These are phyloP conservation scores for Diaporthe citriasiana DNA, from an alignment of 2,329 filamentous ascomycete genomes.

Conservation along the genomic window DNA sequence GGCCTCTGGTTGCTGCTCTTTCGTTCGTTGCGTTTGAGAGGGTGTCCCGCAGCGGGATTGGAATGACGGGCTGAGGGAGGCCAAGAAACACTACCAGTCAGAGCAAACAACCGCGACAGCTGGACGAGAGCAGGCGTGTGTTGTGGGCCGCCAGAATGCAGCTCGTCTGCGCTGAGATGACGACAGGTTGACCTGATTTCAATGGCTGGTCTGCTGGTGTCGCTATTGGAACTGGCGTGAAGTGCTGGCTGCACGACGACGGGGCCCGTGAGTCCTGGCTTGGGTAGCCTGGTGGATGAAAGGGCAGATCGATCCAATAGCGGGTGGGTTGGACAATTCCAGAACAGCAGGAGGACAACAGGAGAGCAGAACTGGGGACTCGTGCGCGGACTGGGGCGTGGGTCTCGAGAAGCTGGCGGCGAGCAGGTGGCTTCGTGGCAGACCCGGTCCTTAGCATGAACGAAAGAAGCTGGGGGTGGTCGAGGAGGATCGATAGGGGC, in stretches of 20 bases:
- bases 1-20: constrained; percentile 23
- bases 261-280: constrained; percentile 35
- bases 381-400: constrained; percentile 30
- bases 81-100: constrained; percentile 39
- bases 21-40: constrained; percentile 20
- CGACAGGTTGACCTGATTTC: constrained; percentile 23
- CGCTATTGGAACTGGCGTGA: constrained; percentile 28
- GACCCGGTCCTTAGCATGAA: constrained; percentile 54
- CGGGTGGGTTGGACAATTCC: constrained; percentile 32
- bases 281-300: constrained; percentile 22
- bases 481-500: constrained; percentile 51
- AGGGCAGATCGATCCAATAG: constrained; percentile 35
- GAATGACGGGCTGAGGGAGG: constrained; percentile 38
- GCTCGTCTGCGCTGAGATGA: constrained; percentile 34
- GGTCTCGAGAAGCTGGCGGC: constrained; percentile 35
- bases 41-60: constrained; percentile 34
- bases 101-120: constrained; percentile 27
- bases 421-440: constrained; percentile 37
- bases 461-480: constrained; percentile 50
- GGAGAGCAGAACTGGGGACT: constrained; percentile 35
- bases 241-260: constrained; percentile 26
- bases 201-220: constrained; percentile 32
- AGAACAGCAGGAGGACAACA: constrained; percentile 8
- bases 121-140: constrained; percentile 19
- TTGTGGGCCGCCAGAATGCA: constrained; percentile 21